phyloP scores from a whole-genome alignment of 2,329 filamentous ascomycete genomes.

The Teratosphaeria destructans region DNA sequence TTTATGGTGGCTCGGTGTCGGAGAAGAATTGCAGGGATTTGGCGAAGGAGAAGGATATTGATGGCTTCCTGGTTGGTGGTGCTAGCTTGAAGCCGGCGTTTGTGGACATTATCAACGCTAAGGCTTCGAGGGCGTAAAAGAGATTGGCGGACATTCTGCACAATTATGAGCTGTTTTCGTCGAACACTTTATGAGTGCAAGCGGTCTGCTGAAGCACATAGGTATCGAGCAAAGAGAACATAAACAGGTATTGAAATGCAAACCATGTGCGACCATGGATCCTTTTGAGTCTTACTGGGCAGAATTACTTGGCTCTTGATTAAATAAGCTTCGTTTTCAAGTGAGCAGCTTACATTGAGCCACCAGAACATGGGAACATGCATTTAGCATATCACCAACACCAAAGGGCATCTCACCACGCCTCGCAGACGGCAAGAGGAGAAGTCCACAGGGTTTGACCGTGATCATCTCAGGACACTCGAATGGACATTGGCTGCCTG shows the following conservation, averaged over 20 bases:
- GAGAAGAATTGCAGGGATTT: conserved; percentile 98
- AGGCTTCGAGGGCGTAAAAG: conserved; percentile 12
- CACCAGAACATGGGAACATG: too few species aligned
- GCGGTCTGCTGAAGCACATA: not conserved
- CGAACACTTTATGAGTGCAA: not conserved
- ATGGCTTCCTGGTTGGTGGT: conserved; percentile 94
- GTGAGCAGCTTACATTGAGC: not conserved
- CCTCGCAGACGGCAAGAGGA: too few species aligned
- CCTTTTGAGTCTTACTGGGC: not conserved
- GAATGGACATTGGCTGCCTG: too few species aligned
- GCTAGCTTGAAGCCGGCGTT: conserved; percentile 94
- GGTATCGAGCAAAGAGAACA: not conserved
- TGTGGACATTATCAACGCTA: conserved; percentile 60
- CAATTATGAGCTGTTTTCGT: not conserved
- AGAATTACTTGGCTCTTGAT: not conserved
- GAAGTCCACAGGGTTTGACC: too few species aligned
- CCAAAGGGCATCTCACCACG: not conserved
- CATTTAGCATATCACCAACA: not conserved
- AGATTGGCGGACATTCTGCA: not conserved
- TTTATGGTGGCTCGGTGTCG: conserved; percentile 92
- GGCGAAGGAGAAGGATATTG: conserved; percentile 85
- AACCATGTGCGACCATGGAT: not conserved
- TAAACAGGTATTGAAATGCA: not conserved
- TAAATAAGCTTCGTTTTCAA: not conserved
- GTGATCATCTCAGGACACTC: too few species aligned